These are phyloP conservation scores for Colletotrichum simmondsii DNA, from an alignment of 2,329 filamentous ascomycete species.

Conservation along the genomic window DNA sequence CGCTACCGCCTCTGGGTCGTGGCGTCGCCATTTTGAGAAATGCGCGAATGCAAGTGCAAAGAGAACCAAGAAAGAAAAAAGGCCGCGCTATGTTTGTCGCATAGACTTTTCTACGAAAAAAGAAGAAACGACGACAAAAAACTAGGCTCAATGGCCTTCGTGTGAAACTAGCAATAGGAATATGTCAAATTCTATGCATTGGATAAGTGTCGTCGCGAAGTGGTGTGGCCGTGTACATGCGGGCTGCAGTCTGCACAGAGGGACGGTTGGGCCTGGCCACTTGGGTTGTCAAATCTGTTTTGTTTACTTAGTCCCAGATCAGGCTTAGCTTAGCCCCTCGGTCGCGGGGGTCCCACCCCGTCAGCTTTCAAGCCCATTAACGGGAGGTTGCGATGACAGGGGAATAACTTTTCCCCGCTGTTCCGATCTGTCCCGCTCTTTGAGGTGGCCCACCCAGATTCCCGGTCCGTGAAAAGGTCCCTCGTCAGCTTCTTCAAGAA, in stretches of 20 bases:
- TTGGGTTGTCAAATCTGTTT: constrained; percentile 21
- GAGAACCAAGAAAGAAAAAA: not conserved
- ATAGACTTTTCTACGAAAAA: constrained; percentile 14
- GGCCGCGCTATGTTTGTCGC: constrained; percentile 18
- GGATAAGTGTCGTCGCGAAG: constrained; percentile 21
- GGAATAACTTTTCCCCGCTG: constrained; percentile 30
- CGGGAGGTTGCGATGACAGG: not conserved
- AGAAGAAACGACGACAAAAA: not conserved
- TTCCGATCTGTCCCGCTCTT: constrained; percentile 9
- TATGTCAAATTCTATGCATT: constrained; percentile 24
- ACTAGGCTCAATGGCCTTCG: constrained; percentile 18
- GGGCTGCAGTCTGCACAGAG: not conserved
- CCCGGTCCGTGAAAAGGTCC: not conserved
- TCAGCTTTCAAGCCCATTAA: too few relatives aligned
- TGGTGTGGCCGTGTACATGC: constrained; percentile 21
- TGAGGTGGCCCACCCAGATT: not conserved
- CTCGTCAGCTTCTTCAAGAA: too few relatives aligned
- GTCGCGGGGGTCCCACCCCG: not conserved
- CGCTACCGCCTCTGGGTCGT: constrained; percentile 38
- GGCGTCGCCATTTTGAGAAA: constrained; percentile 46
- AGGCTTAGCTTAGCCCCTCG: constrained; percentile 8
- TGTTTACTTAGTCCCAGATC: constrained; percentile 31
- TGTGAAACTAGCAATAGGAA: constrained; percentile 7
- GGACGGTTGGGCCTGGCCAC: constrained; percentile 4
- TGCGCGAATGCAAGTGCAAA: constrained; percentile 18